phyloP scores from a whole-genome alignment of 1,284 basidiomycete species.

The Tylopilus sp. region DNA sequence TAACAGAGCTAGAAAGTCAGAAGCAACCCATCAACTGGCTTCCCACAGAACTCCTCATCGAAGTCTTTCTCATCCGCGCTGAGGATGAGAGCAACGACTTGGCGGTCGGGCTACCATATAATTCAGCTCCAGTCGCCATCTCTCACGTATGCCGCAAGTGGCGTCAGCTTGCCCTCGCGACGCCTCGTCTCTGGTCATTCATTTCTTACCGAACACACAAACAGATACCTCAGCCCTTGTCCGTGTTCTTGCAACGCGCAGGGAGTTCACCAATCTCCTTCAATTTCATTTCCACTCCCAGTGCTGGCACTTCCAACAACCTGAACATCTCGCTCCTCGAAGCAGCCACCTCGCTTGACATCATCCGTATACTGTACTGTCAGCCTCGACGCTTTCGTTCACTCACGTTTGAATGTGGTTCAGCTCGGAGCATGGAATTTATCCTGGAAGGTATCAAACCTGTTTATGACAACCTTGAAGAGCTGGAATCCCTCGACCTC shows the following conservation, averaged over 20 bases:
- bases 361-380: slow-evolving; percentile 25
- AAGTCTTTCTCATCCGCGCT: slow-evolving; percentile 41
- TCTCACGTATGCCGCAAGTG: slow-evolving; percentile 50
- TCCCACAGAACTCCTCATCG: slow-evolving; percentile 47
- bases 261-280: slow-evolving; percentile 38
- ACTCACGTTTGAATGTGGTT: slow-evolving; percentile 38
- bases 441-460: slow-evolving; percentile 20
- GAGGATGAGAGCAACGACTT: slow-evolving; percentile 23
- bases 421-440: slow-evolving; percentile 29
- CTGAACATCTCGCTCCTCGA: slow-evolving; percentile 12
- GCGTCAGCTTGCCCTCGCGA: slow-evolving; percentile 43
- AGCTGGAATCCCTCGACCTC: slow-evolving; percentile 36
- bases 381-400: slow-evolving; percentile 35
- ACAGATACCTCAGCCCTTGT: slow-evolving; percentile 28
- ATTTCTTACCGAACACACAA: slow-evolving; percentile 34
- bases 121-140: slow-evolving; percentile 38
- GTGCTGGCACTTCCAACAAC: slow-evolving; percentile 5
- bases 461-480: slow-evolving; percentile 28
- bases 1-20: slow-evolving; percentile 38
- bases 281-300: slow-evolving; percentile 29
- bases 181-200: slow-evolving; percentile 45
- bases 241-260: slow-evolving; percentile 39
- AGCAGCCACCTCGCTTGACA: slow-evolving; percentile 15
- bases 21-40: slow-evolving; percentile 49
- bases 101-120: slow-evolving; percentile 22